Percentiles rank a stretch among this genome's conserved stretches.
phyloP scores from a whole-genome alignment of 768 basidiomycete genomes.

The Kwoniella heveanensis region DNA sequence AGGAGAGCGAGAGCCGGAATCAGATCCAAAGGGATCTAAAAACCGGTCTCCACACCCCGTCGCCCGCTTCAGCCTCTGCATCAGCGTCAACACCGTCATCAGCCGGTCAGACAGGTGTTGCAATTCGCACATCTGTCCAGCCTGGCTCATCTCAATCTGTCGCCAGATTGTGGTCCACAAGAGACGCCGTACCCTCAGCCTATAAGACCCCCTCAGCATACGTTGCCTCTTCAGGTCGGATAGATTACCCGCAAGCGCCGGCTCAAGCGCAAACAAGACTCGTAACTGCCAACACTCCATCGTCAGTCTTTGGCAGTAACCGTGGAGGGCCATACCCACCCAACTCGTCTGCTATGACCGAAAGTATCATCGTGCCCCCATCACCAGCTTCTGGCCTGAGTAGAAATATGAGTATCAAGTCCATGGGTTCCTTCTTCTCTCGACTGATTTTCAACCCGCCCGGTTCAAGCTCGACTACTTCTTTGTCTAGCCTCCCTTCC shows the following conservation, averaged over 20 bases:
- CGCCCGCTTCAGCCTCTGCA: not conserved
- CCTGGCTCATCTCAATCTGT: slow-evolving; percentile 15
- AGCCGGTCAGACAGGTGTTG: not conserved
- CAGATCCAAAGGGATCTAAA: not conserved
- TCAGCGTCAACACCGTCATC: slow-evolving; percentile 11
- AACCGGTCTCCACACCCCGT: not conserved
- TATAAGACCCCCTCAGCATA: not conserved
- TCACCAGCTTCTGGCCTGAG: not conserved
- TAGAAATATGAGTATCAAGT: slow-evolving; percentile 1
- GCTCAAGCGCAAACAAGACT: slow-evolving; percentile 2
- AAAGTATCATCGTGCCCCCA: not conserved
- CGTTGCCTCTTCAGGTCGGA: not conserved
- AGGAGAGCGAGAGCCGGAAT: not conserved
- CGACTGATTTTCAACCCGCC: slow-evolving; percentile 20
- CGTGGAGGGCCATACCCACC: not conserved
- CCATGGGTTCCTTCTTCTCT: slow-evolving; percentile 40
- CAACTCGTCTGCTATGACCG: not conserved
- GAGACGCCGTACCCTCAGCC: slow-evolving; percentile 17
- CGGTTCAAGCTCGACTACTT: not conserved
- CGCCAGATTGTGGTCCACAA: slow-evolving; percentile 22
- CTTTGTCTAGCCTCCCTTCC: slow-evolving; percentile 4
- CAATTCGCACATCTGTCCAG: not conserved
- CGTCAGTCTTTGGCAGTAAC: not conserved
- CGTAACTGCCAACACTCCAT: not conserved
- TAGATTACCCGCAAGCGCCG: not conserved